Percentiles rank a stretch among this genome's conserved stretches.
Conservation (phyloP, 2,329 filamentous ascomycete genomes). For the Hymenoscyphus fraxineus region DNA sequence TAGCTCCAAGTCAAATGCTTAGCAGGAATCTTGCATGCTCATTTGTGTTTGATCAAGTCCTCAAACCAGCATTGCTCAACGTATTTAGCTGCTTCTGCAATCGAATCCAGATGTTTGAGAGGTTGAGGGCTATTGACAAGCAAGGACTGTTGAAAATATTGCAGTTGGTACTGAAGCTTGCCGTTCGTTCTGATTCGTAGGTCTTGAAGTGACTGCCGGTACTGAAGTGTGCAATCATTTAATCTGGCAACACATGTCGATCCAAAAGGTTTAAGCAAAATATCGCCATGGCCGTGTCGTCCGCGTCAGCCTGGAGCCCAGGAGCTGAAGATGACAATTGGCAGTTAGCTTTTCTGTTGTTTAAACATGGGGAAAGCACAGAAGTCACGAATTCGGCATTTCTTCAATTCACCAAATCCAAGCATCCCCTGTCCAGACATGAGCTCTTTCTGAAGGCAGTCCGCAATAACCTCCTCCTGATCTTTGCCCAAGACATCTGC, state of each 20-base stretch:
- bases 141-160: slow-evolving; percentile 8
- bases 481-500: neutral
- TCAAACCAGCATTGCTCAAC: neutral
- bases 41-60: neutral
- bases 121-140: neutral
- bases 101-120: no score
- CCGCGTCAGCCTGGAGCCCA: neutral
- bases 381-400: neutral
- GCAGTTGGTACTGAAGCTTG: slow-evolving; percentile 10
- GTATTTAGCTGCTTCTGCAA: no score
- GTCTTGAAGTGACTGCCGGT: neutral
- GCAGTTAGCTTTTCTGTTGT: neutral
- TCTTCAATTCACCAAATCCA: neutral
- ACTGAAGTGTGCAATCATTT: slow-evolving; percentile 3
- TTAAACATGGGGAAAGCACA: neutral
- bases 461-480: neutral
- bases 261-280: neutral
- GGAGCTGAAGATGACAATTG: neutral
- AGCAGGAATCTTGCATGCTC: neutral
- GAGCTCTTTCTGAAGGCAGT: neutral
- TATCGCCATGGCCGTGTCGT: slow-evolving; percentile 5
- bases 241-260: neutral
- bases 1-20: neutral
- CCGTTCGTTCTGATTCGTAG: slow-evolving; percentile 3
- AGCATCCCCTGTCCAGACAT: neutral